These are phyloP conservation scores for Vitellaria paradoxa DNA, from an alignment of 179 eudicot genomes.

Conservation along the genomic window DNA sequence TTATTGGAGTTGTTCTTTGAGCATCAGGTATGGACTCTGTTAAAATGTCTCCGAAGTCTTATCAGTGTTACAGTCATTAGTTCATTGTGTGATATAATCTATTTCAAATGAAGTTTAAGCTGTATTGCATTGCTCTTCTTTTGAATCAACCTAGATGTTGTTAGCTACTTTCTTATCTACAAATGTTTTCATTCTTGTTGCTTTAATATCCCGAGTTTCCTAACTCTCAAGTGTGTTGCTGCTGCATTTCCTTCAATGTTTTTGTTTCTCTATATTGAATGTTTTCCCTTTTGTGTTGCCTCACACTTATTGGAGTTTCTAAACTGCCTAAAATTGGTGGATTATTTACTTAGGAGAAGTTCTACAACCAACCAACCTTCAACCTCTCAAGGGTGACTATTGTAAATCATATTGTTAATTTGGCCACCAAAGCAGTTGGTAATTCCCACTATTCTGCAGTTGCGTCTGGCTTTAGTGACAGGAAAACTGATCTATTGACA, in stretches of 20 bases:
- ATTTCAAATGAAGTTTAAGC: no score
- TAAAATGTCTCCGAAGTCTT: no score
- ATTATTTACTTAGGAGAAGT: slow-evolving; percentile 44
- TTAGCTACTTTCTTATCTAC: background rate
- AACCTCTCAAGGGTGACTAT: slow-evolving; percentile 46
- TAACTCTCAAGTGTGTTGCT: no score
- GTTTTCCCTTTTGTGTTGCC: background rate
- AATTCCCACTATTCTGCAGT: slow-evolving; percentile 39
- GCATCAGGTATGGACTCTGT: slow-evolving; percentile 46
- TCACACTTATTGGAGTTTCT: slow-evolving; percentile 9
- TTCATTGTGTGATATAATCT: no score
- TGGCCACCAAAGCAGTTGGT: slow-evolving; percentile 48
- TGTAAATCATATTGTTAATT: slow-evolving; percentile 30
- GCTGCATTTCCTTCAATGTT: no score
- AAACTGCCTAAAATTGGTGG: slow-evolving; percentile 1
- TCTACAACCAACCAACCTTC: slow-evolving; percentile 54
- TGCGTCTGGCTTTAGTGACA: slow-evolving; percentile 59
- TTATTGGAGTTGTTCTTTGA: slow-evolving; percentile 71
- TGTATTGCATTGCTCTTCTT: no score
- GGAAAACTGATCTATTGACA: slow-evolving; percentile 54
- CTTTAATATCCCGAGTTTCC: background rate
- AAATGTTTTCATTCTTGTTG: background rate
- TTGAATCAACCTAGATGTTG: background rate
- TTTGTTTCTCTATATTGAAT: background rate
- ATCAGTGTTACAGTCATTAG: no score